phyloP scores from a whole-genome alignment of 164 flowering plant genomes.

The Stephania japonica region DNA sequence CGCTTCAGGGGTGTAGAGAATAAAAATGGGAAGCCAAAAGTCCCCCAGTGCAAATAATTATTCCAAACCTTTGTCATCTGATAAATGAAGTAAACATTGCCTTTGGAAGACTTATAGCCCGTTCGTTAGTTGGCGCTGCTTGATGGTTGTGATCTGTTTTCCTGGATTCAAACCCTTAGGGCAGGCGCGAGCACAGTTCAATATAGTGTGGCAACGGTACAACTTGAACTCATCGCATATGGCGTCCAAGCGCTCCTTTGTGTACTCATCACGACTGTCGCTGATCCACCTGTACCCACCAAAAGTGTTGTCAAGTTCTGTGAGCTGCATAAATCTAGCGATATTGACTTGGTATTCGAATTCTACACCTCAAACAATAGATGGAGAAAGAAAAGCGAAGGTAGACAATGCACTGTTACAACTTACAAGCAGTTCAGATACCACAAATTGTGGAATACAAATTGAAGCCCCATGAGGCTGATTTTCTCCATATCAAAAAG shows the following conservation, averaged over 20 bases:
- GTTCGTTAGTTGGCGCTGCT: slow-evolving; percentile 46
- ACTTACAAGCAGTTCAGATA: background rate
- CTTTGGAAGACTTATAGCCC: slow-evolving; percentile 1
- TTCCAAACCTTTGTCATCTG: background rate
- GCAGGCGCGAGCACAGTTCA: slow-evolving; percentile 95
- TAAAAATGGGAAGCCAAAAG: background rate
- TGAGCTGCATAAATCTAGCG: background rate
- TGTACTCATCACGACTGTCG: slow-evolving; percentile 95
- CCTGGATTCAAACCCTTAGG: slow-evolving; percentile 99
- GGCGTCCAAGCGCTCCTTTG: slow-evolving; percentile 62
- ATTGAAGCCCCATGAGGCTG: background rate
- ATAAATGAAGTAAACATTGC: background rate
- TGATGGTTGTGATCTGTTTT: slow-evolving; percentile 71
- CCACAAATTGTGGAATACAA: background rate
- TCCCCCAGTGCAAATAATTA: background rate
- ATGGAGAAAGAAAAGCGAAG: too few relatives aligned
- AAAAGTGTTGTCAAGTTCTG: background rate
- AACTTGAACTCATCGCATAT: slow-evolving; percentile 89
- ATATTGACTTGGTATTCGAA: background rate
- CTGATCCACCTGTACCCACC: slow-evolving; percentile 74
- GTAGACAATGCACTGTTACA: background rate
- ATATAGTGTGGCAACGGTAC: slow-evolving; percentile 90
- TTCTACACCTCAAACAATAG: background rate
- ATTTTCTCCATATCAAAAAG: background rate
- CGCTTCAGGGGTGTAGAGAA: background rate